phyloP scores from a whole-genome alignment of 257 asterid species.

The Salvia rosmarinus region DNA sequence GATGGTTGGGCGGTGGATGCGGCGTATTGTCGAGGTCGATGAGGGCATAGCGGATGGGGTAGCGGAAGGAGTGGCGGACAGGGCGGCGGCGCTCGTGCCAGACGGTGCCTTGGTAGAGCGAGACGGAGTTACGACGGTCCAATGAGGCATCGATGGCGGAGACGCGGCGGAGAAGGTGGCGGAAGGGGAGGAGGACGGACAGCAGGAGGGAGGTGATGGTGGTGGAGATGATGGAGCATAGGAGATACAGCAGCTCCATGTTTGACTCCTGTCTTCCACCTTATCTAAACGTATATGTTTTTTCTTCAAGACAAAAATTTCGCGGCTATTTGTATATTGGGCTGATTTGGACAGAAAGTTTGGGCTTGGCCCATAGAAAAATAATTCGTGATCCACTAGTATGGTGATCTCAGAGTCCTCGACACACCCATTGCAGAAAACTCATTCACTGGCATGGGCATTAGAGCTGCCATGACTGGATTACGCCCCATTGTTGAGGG shows the following conservation, averaged over 20 bases:
- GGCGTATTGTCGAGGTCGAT: constrained; percentile 66
- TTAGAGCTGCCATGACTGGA: constrained; percentile 90
- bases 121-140: constrained; percentile 26
- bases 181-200: constrained; percentile 63
- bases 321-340: neutral
- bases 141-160: constrained; percentile 24
- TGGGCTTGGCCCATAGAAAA: neutral
- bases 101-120: constrained; percentile 78
- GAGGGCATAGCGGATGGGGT: constrained; percentile 83
- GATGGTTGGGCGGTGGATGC: constrained; percentile 56
- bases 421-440: constrained; percentile 91
- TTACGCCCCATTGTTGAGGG: constrained; percentile 82
- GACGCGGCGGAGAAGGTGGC: constrained; percentile 50
- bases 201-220: constrained; percentile 50
- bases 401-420: constrained; percentile 82
- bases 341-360: too few relatives aligned
- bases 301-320: neutral
- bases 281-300: neutral
- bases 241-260: constrained; percentile 78
- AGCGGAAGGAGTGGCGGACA: constrained; percentile 80
- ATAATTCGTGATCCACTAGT: neutral
- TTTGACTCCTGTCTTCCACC: neutral
- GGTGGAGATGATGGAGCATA: constrained; percentile 60
- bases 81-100: constrained; percentile 97
- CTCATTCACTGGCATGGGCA: constrained; percentile 88